Conservation (phyloP, 768 basidiomycete genomes). For the Hydnomerulius pinastri region DNA sequence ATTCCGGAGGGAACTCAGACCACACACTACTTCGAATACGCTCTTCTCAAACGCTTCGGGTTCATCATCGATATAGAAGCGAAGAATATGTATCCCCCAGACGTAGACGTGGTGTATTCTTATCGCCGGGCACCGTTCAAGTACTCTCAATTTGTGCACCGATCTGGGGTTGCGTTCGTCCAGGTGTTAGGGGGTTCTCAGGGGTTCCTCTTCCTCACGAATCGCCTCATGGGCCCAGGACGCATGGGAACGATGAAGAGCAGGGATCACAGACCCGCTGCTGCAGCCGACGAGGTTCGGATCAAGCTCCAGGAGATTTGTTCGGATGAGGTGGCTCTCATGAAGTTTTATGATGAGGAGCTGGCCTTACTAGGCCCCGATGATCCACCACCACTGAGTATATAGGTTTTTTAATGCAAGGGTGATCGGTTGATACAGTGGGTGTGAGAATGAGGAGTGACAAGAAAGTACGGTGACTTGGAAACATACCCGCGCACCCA, state of each 20-base stretch:
- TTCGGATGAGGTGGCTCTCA: constrained; percentile 52
- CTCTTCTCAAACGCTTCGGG: constrained; percentile 71
- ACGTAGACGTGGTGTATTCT: constrained; percentile 84
- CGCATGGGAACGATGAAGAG: constrained; percentile 58
- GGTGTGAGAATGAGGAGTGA: constrained; percentile 9
- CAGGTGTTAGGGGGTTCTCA: constrained; percentile 79
- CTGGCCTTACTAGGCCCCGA: constrained; percentile 50
- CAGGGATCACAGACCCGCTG: constrained; percentile 57
- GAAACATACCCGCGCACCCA: constrained; percentile 9
- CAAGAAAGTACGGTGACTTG: not conserved
- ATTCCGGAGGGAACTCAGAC: constrained; percentile 68
- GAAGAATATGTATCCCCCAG: constrained; percentile 70
- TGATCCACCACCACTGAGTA: constrained; percentile 46
- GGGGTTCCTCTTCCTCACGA: constrained; percentile 89
- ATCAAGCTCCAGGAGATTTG: constrained; percentile 66
- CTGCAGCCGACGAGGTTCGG: constrained; percentile 63
- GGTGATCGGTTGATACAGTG: constrained; percentile 5
- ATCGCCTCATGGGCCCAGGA: constrained; percentile 77
- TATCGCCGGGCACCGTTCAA: constrained; percentile 79
- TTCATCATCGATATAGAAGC: constrained; percentile 89
- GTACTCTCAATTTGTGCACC: constrained; percentile 92
- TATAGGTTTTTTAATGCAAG: constrained; percentile 28
- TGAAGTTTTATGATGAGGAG: constrained; percentile 74
- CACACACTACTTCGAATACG: constrained; percentile 78
- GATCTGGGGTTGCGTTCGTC: constrained; percentile 85